Conservation (phyloP, 371 early-diverging fungal species). For the Entomophthora muscae region DNA sequence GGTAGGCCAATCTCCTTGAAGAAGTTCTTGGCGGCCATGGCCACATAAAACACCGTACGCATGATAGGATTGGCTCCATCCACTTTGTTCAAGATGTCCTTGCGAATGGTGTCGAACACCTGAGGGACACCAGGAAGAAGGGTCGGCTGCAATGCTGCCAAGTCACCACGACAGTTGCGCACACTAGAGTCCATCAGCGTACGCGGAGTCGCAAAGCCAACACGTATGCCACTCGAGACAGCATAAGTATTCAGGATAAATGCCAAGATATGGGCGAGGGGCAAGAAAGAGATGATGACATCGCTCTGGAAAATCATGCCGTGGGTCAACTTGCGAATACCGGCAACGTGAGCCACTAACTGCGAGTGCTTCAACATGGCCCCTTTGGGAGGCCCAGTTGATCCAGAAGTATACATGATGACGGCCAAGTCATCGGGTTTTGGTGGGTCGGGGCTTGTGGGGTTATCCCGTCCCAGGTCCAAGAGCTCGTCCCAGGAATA, state of each 20-base stretch:
- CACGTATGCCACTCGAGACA: slow-evolving; percentile 49
- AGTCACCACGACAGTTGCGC: slow-evolving; percentile 87
- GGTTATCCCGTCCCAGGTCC: slow-evolving; percentile 38
- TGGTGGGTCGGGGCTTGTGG: slow-evolving; percentile 27
- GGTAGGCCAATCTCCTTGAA: background rate
- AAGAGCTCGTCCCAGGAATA: slow-evolving; percentile 35
- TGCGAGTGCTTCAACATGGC: slow-evolving; percentile 68
- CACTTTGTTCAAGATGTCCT: slow-evolving; percentile 60
- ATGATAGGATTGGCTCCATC: slow-evolving; percentile 31
- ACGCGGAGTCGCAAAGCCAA: slow-evolving; percentile 77
- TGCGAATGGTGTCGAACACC: slow-evolving; percentile 86
- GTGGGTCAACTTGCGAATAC: slow-evolving; percentile 26
- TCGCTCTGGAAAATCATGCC: slow-evolving; percentile 27
- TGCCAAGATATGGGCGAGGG: slow-evolving; percentile 85
- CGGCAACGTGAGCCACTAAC: slow-evolving; percentile 57
- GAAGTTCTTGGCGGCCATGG: background rate
- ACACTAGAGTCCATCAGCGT: slow-evolving; percentile 81
- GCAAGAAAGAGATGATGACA: slow-evolving; percentile 76
- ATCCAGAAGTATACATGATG: slow-evolving; percentile 94
- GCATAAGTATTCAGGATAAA: slow-evolving; percentile 58
- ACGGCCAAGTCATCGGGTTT: slow-evolving; percentile 61
- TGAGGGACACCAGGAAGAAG: slow-evolving; percentile 86
- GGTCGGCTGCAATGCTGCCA: slow-evolving; percentile 78
- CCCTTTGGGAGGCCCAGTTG: slow-evolving; percentile 83
- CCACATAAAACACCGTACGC: slow-evolving; percentile 55